A percentile compares a stretch with the other conserved stretches of the same genome.
These are phyloP conservation scores for Hansenula sp. DNA, from an alignment of 1,139 yeast species.

Conservation along the genomic window DNA sequence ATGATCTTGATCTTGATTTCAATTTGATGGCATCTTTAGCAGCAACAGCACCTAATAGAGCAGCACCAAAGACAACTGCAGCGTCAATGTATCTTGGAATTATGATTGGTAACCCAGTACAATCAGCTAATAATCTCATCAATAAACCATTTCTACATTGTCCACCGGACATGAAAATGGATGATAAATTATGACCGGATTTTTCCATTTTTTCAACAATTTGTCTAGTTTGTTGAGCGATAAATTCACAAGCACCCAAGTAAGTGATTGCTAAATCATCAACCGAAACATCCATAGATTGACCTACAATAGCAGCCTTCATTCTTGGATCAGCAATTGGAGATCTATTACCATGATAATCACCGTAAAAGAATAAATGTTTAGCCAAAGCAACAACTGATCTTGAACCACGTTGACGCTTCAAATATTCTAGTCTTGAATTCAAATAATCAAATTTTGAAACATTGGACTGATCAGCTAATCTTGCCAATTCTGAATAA, in stretches of 20 bases:
- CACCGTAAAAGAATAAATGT: slow-evolving; percentile 90
- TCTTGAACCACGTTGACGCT: slow-evolving; percentile 51
- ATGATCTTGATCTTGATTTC: slow-evolving; percentile 25
- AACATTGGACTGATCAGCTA: slow-evolving; percentile 60
- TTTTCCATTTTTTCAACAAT: slow-evolving; percentile 81
- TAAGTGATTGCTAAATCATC: slow-evolving; percentile 83
- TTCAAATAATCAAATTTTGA: slow-evolving; percentile 84
- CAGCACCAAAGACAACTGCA: slow-evolving; percentile 94
- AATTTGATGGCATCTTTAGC: slow-evolving; percentile 51
- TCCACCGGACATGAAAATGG: slow-evolving; percentile 92
- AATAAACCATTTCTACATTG: slow-evolving; percentile 90
- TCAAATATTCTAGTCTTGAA: slow-evolving; percentile 64
- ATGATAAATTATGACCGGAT: slow-evolving; percentile 71
- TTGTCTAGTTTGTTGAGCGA: slow-evolving; percentile 96
- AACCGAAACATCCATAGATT: slow-evolving; percentile 82
- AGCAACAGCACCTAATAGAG: slow-evolving; percentile 92
- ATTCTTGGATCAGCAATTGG: slow-evolving; percentile 93
- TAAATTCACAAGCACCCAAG: slow-evolving; percentile 93
- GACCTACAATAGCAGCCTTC: slow-evolving; percentile 93
- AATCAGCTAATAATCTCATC: slow-evolving; percentile 87
- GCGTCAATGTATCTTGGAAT: slow-evolving; percentile 95
- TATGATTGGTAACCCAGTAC: slow-evolving; percentile 88
- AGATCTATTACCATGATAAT: slow-evolving; percentile 92
- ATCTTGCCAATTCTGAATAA: slow-evolving; percentile 58
- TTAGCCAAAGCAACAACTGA: slow-evolving; percentile 79